Evolutionary conservation across 2,329 filamentous ascomycete species (phyloP), one percentile per base, ranked within the genome.

Genomic region (Didymellaceae sp.): DNA sequence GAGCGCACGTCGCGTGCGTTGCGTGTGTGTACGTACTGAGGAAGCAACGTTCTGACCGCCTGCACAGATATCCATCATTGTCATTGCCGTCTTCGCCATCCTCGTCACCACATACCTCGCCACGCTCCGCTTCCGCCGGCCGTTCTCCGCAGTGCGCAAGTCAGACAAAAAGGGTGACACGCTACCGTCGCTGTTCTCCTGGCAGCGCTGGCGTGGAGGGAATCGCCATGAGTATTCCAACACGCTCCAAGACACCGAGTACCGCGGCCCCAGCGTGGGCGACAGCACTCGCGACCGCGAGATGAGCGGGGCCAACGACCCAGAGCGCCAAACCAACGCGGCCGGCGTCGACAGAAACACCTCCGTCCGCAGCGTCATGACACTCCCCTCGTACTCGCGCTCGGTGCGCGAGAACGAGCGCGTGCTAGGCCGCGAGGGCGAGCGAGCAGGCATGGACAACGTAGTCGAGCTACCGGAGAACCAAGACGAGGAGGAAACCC

Each of bases 281-380:
- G 57, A 59, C 26, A 48, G 30, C 37, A 66, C 56, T 42, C 58
- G 64, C 35, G 57, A 61, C 43, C 48, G 56, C 16, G 67, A 72
- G 51, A 69, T 70, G 67, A 64, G 61, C 17, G 63, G 65, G 22
- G 59, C 61, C n/a, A 41, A 43, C 11, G 68, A 68, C 28, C 59
- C 65, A 5, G 68, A 71, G 35, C 45, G 67, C 25, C 61, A 65
- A 20, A 59, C 66, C 24, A 45, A 55, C 24, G 60, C 71, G 52
- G 74, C 70, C 1, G 64, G 58, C 18, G 84, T 96, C 10, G 89
- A 93, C 68, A 84, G 93, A 24, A 88, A 93, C 63, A 91, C 90
- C 1, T 95, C 90, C 7, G 81, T 97, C 35, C 87, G 93, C 46
- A 96, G 91, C n/a, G 86, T 97, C 47, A 94, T 97, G 82, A 97